Percentiles rank a stretch among this genome's conserved stretches.
Conservation (phyloP, 441 rosid species). For the Eugenia klotzschiana region DNA sequence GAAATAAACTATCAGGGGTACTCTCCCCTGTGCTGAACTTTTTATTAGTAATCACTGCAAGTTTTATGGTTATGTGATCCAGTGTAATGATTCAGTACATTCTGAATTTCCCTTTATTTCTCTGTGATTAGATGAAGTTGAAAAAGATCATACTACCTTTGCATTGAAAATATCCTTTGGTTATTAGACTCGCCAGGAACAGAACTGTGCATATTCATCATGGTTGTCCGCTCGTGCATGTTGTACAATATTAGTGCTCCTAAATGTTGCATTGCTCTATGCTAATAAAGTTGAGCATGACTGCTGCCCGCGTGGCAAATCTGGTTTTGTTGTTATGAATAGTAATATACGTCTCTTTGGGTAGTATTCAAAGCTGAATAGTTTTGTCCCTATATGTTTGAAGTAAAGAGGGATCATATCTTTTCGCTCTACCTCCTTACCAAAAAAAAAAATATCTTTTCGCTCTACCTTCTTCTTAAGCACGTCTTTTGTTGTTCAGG, state of each 20-base stretch:
- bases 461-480: background rate
- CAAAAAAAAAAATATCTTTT: too few relatives aligned
- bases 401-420: background rate
- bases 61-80: background rate
- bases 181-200: background rate
- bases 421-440: background rate
- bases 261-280: background rate
- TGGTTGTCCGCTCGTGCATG: background rate
- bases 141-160: background rate
- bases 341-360: background rate
- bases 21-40: background rate
- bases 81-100: background rate
- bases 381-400: background rate
- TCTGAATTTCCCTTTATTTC: background rate
- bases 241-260: background rate
- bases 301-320: background rate
- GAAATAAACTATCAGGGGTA: background rate
- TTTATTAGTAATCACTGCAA: background rate
- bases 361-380: background rate
- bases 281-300: background rate
- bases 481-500: conserved; percentile 18
- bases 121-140: background rate
- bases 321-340: background rate
- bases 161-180: background rate
- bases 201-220: background rate